Evolutionary conservation across 139 green algal species (phyloP), one percentile per base, ranked within the genome.

Genomic region (Micractinium conductrix): DNA sequence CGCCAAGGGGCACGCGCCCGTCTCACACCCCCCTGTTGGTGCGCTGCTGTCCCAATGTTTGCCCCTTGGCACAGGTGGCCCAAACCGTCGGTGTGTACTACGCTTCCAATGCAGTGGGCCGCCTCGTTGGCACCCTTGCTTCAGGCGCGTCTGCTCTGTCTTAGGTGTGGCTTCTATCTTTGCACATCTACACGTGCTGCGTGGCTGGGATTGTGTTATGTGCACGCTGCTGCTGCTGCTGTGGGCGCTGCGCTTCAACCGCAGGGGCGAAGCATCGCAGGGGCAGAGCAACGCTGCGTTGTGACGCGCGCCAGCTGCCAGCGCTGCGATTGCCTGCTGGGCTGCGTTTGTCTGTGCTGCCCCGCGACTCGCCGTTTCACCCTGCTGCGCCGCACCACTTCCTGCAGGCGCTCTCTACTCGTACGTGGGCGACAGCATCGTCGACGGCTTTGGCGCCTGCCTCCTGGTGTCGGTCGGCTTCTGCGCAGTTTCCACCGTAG

Each of bases 81-180:
- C 95, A 94, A 79, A 95, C 93, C 50, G 92, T 98, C 7, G 95
- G 95, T 30, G 96, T 96, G 76, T 98, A 98, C 87, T 98, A 98
- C 86, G 93, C 92, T 81, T 87, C 92, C 17, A 98, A 98, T 78
- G 95, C 95, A 2, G 87, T 94, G 69, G 95, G 95, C 1, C 91
- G 95, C 16, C 88, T 98, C 35, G 79, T 85, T 37, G 94, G 95
- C 72, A 98, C 95, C 2, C 83, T 98, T 10, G 85, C 93, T 4
- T 94, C 89, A 3, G 80, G 95, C 43, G 93, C n/a, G 65, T 72
- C n/a, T n/a, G n/a, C n/a, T n/a, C n/a, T n/a, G n/a, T n/a, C n/a
- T n/a, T n/a, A n/a, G n/a, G n/a, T n/a, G n/a, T n/a, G n/a, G n/a
- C n/a, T n/a, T n/a, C n/a, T n/a, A n/a, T n/a, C n/a, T n/a, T n/a